Evolutionary conservation across 2,329 filamentous ascomycete species (phyloP).

Genomic region (Daldinia sp.): DNA sequence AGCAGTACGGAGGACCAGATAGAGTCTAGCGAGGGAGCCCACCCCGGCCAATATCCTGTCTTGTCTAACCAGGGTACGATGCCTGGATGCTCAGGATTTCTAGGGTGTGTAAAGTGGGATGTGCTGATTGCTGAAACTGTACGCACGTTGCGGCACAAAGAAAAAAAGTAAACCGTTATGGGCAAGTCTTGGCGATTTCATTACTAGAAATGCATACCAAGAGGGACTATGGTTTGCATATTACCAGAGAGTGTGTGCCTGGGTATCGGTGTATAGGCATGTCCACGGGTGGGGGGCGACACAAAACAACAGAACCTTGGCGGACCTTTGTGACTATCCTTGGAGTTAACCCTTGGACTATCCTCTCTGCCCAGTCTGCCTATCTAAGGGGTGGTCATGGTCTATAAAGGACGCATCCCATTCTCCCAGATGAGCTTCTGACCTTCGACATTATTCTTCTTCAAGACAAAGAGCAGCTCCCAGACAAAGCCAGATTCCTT

Average conservation of each 20-base stretch:
- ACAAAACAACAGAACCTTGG: constrained; percentile 27
- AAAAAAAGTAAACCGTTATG: constrained; percentile 32
- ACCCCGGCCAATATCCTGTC: constrained; percentile 21
- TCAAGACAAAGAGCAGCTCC: constrained; percentile 20
- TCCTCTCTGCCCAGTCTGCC: neutral
- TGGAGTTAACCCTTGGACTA: no score
- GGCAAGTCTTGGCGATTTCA: constrained; percentile 44
- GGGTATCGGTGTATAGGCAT: constrained; percentile 23
- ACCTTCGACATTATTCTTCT: constrained; percentile 12
- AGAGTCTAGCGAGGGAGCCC: constrained; percentile 21
- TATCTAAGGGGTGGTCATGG: constrained; percentile 10
- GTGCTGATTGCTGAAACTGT: constrained; percentile 36
- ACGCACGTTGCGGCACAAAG: constrained; percentile 30
- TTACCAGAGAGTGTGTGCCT: constrained; percentile 5
- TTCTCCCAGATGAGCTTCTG: constrained; percentile 6
- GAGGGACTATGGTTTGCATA: constrained; percentile 4
- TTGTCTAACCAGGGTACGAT: constrained; percentile 29
- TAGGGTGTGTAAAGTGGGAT: constrained; percentile 18
- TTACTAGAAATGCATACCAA: constrained; percentile 30
- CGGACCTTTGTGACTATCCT: constrained; percentile 4
- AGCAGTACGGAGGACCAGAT: constrained; percentile 24
- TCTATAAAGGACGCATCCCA: constrained; percentile 34
- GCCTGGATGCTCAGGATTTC: constrained; percentile 24
- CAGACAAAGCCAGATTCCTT: constrained; percentile 26
- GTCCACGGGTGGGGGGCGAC: constrained; percentile 20